A percentile compares a stretch with the other conserved stretches of the same genome.
Conservation (phyloP, 805 yeast species). For the Yamadazyma phyllophila region DNA sequence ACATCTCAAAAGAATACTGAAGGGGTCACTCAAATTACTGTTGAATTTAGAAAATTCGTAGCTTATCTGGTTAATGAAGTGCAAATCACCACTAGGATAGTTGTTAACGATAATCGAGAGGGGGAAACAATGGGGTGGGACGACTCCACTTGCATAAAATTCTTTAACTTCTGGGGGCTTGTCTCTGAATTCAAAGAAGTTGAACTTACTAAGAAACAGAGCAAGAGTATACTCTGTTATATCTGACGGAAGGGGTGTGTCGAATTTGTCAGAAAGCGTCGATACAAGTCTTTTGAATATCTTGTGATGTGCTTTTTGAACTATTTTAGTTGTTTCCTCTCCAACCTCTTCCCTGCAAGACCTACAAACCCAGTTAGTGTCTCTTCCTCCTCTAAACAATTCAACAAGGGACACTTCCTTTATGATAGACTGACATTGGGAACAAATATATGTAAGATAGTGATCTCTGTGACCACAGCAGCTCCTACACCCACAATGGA, state of each 20-base stretch:
- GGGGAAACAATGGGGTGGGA: conserved; percentile 3
- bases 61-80: neutral
- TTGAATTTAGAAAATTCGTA: neutral
- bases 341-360: neutral
- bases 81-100: neutral
- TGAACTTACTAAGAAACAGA: neutral
- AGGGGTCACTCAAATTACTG: neutral
- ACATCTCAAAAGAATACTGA: neutral
- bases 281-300: neutral
- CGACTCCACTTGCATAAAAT: neutral
- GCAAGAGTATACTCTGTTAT: neutral
- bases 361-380: neutral
- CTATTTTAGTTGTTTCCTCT: neutral
- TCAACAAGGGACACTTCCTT: conserved; percentile 5
- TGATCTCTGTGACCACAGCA: conserved; percentile 24
- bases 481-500: conserved; percentile 29
- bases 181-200: neutral
- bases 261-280: neutral
- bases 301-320: neutral
- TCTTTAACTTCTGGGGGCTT: neutral
- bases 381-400: conserved; percentile 2
- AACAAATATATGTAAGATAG: conserved; percentile 25
- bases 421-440: conserved; percentile 16
- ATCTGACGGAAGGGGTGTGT: neutral
- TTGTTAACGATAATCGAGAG: neutral